Evolutionary conservation across 2,329 filamentous ascomycete genomes (phyloP), one percentile per base, ranked within the genome.

Genomic region (Aspergillus candidus): DNA sequence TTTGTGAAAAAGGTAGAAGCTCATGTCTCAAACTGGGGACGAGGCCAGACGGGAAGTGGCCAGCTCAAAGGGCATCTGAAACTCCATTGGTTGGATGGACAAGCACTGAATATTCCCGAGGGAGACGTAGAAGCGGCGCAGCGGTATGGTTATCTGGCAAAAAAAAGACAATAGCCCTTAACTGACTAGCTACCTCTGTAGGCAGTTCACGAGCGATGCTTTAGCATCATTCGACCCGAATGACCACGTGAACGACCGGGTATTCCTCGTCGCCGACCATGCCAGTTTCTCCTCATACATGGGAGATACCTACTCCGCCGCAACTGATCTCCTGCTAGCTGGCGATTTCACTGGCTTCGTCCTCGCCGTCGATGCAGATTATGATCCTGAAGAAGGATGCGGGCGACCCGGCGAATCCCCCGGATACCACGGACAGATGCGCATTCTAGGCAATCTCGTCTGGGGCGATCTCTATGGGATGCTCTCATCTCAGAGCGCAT

Each of bases 391-490:
- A 2, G 31, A 41, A 4, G 46, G 43, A 2, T 33, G 35, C 10
- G 27, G 47, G 3, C 51, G 50, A 32, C 34, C 50, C 1, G 51
- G 60, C 0, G 52, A 55, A 13, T 52, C 47, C 1, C 54, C 54
- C 1, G 48, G 44, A 2, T 63, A 54, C 15, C 35, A 32, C 5
- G 59, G 59, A 7, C 47, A 54, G 14, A 53, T 64, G 51, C 58
- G 58, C 7, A 54, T 64, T 15, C 48, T 58, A 11, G 58, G 57
- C 13, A 60, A 51, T 17, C 44, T 64, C 4, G 38, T 64, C 10
- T 63, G 61, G 58, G 50, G 54, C 11, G 60, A 65, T 33, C 35
- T 64, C 2, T 60, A 51, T 32, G 53, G 58, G 1, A 35, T 53
- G 36, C 32, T 54, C 1, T 15, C 38, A 7, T 39, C 53, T 11